Percentiles rank a stretch among this genome's conserved stretches.
Evolutionary conservation across 1,139 yeast species (phyloP).

Genomic region (Suhomyces panamericanus): DNA sequence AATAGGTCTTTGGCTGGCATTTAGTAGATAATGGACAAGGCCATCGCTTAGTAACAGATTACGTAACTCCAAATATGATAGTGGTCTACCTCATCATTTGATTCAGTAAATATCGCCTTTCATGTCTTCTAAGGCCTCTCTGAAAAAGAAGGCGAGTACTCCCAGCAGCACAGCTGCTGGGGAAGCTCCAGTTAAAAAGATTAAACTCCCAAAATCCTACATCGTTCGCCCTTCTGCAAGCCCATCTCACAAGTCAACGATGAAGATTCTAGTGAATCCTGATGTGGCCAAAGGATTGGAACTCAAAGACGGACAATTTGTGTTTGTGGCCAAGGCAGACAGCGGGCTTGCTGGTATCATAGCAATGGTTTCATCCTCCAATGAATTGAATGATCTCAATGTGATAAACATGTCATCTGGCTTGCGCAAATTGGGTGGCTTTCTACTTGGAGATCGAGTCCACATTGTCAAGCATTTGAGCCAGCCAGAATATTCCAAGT

Average conservation of each 20-base stretch:
- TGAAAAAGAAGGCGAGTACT: slow-evolving; percentile 28
- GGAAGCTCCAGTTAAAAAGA: slow-evolving; percentile 35
- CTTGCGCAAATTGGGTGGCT: slow-evolving; percentile 54
- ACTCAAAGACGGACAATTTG: slow-evolving; percentile 53
- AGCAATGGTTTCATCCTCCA: slow-evolving; percentile 43
- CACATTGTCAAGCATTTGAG: slow-evolving; percentile 42
- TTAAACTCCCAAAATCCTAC: slow-evolving; percentile 48
- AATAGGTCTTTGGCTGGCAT: not conserved
- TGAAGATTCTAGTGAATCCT: slow-evolving; percentile 51
- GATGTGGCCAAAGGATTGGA: slow-evolving; percentile 56
- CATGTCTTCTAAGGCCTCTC: slow-evolving; percentile 33
- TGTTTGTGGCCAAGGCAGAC: slow-evolving; percentile 50
- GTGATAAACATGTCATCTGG: slow-evolving; percentile 53
- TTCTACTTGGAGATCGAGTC: slow-evolving; percentile 74
- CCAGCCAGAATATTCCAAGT: slow-evolving; percentile 54
- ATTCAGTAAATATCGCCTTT: not conserved
- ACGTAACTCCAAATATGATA: not conserved
- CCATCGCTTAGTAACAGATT: not conserved
- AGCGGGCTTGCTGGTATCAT: slow-evolving; percentile 46
- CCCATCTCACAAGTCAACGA: slow-evolving; percentile 28
- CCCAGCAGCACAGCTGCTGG: slow-evolving; percentile 16
- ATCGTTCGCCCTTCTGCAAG: slow-evolving; percentile 59
- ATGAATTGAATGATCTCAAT: slow-evolving; percentile 43
- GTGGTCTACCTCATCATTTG: not conserved
- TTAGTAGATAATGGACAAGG: not conserved